Evolutionary conservation across 1,139 yeast genomes (phyloP).

Genomic region (Arxiozyma bovina): DNA sequence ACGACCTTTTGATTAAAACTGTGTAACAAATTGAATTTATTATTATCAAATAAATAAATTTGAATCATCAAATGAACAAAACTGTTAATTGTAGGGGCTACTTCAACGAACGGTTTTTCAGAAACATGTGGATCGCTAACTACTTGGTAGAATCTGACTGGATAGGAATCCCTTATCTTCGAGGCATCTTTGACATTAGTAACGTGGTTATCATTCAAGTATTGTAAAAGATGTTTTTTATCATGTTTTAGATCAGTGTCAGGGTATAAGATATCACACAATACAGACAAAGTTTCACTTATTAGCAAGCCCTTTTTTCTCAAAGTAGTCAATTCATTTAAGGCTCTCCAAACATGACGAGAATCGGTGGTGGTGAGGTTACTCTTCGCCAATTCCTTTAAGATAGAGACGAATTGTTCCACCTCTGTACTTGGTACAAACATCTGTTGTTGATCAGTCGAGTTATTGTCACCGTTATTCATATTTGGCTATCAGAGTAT

Average conservation of each 20-base stretch:
- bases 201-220: constrained; percentile 32
- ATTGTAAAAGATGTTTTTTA: constrained; percentile 39
- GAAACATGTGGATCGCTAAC: not conserved
- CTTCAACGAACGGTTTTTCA: constrained; percentile 21
- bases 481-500: not conserved
- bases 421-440: constrained; percentile 24
- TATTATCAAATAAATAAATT: constrained; percentile 60
- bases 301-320: constrained; percentile 48
- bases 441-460: not conserved
- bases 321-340: constrained; percentile 71
- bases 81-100: constrained; percentile 72
- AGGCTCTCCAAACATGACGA: constrained; percentile 74
- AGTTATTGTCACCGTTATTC: not conserved
- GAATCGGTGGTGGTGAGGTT: constrained; percentile 69
- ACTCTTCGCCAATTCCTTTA: constrained; percentile 44
- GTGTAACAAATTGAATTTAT: constrained; percentile 43
- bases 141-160: constrained; percentile 29
- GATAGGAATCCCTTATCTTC: constrained; percentile 25
- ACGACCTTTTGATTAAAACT: constrained; percentile 39
- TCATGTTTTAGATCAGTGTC: constrained; percentile 35
- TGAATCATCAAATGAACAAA: constrained; percentile 74
- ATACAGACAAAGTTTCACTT: constrained; percentile 43
- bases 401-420: constrained; percentile 25
- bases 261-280: constrained; percentile 46
- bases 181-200: constrained; percentile 29